Evolutionary conservation across 139 green algal species (phyloP).

Genomic region (Zygnema circumcarinatum): DNA sequence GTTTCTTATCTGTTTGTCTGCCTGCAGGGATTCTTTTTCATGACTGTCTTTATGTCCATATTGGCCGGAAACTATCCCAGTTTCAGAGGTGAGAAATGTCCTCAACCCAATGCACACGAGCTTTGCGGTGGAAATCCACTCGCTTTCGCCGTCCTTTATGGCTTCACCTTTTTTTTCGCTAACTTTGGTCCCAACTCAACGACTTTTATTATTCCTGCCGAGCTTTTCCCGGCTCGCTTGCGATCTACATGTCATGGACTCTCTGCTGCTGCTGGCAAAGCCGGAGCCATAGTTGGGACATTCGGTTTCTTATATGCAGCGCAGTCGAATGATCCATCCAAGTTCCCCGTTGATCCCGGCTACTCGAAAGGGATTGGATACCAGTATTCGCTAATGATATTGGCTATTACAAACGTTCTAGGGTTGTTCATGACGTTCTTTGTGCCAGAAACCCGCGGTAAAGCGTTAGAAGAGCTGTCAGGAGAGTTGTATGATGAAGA

Average conservation of each 20-base stretch:
- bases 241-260: conserved; percentile 65
- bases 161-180: conserved; percentile 68
- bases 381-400: conserved; percentile 20
- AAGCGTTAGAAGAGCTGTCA: conserved; percentile 33
- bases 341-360: neutral
- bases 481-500: conserved; percentile 34
- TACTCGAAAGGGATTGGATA: conserved; percentile 37
- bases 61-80: conserved; percentile 38
- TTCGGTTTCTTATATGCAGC: conserved; percentile 62
- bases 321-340: conserved; percentile 7
- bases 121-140: conserved; percentile 32
- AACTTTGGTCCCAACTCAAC: conserved; percentile 71
- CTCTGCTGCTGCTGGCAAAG: conserved; percentile 62
- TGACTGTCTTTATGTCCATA: conserved; percentile 65
- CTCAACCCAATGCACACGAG: neutral
- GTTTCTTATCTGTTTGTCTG: too few relatives aligned
- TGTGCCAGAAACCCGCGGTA: conserved; percentile 25
- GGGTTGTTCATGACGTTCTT: conserved; percentile 40
- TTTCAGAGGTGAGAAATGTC: neutral
- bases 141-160: conserved; percentile 53
- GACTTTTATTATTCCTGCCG: conserved; percentile 68
- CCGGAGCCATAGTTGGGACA: conserved; percentile 65
- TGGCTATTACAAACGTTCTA: conserved; percentile 10
- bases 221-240: conserved; percentile 62
- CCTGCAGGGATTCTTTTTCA: conserved; percentile 68